A percentile compares a stretch with the other conserved stretches of the same genome.
Conservation (phyloP, 2,329 filamentous ascomycete species). For the Chrysoporthe deuterocubensis region DNA sequence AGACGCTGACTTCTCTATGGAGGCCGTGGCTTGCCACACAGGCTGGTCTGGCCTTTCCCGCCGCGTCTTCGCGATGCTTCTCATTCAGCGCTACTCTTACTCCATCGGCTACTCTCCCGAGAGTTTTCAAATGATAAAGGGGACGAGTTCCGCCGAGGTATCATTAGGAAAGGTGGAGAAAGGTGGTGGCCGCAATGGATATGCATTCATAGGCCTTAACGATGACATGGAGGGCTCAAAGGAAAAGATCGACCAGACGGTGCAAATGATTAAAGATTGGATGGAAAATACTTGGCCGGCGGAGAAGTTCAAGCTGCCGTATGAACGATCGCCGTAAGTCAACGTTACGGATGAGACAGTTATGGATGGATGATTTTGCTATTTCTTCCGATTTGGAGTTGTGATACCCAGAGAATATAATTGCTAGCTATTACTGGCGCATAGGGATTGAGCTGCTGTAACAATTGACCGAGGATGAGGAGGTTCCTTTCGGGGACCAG, state of each 20-base stretch:
- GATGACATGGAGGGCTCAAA: background rate
- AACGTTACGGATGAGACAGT: background rate
- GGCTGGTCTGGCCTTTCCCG: constrained; percentile 11
- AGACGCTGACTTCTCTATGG: constrained; percentile 7
- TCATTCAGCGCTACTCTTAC: constrained; percentile 13
- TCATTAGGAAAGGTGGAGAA: constrained; percentile 3
- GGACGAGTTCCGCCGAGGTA: background rate
- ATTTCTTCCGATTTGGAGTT: background rate
- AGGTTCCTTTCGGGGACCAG: constrained; percentile 45
- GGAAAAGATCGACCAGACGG: background rate
- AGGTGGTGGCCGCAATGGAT: constrained; percentile 2
- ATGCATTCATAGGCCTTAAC: constrained; percentile 8
- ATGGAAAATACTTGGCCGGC: constrained; percentile 11
- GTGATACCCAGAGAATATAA: background rate
- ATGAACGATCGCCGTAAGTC: constrained; percentile 5
- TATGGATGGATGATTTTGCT: background rate
- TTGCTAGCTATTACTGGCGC: constrained; percentile 37
- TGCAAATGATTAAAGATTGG: constrained; percentile 5
- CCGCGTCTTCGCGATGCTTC: constrained; percentile 7
- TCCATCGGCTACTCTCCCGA: constrained; percentile 10
- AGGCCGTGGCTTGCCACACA: constrained; percentile 2
- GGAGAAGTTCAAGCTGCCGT: constrained; percentile 3
- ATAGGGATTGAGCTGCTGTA: constrained; percentile 50
- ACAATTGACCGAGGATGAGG: constrained; percentile 53
- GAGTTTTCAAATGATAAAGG: constrained; percentile 10